phyloP scores from a whole-genome alignment of 257 asterid species.

The Gentiana macrophylla region DNA sequence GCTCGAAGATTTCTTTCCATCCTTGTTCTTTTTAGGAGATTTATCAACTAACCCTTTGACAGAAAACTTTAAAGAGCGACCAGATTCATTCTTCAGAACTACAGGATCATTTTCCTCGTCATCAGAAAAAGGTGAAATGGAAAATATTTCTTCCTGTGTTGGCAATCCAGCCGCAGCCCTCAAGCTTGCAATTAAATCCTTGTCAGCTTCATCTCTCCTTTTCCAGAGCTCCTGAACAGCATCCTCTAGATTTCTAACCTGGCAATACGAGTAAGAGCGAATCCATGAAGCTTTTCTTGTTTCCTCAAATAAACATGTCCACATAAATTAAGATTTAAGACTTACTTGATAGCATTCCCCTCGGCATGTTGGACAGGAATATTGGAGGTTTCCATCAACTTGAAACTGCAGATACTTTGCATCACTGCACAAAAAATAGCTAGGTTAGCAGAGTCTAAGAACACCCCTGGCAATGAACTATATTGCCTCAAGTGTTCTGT shows the following conservation, averaged over 20 bases:
- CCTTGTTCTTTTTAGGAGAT: constrained; percentile 70
- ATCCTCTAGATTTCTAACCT: constrained; percentile 72
- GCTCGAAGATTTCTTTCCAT: constrained; percentile 54
- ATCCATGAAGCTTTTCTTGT: background rate
- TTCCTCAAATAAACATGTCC: background rate
- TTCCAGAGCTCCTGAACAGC: constrained; percentile 98
- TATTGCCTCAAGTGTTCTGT: background rate
- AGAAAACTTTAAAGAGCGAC: constrained; percentile 73
- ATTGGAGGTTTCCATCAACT: constrained; percentile 87
- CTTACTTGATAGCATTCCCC: constrained; percentile 88
- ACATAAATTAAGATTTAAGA: background rate
- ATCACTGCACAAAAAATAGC: constrained; percentile 42
- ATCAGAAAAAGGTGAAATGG: constrained; percentile 78
- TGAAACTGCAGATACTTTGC: constrained; percentile 80
- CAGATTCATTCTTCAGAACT: constrained; percentile 39
- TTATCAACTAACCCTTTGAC: constrained; percentile 68
- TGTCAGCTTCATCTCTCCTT: constrained; percentile 85
- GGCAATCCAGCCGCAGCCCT: constrained; percentile 97
- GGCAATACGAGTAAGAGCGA: constrained; percentile 13
- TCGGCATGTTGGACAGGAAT: constrained; percentile 81
- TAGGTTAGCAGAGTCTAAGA: background rate
- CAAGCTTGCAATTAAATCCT: constrained; percentile 66
- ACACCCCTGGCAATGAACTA: background rate
- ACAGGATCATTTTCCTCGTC: constrained; percentile 70
- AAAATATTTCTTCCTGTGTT: constrained; percentile 78